phyloP scores from a whole-genome alignment of 2,329 filamentous ascomycete species.

The Fusarium nurragi region DNA sequence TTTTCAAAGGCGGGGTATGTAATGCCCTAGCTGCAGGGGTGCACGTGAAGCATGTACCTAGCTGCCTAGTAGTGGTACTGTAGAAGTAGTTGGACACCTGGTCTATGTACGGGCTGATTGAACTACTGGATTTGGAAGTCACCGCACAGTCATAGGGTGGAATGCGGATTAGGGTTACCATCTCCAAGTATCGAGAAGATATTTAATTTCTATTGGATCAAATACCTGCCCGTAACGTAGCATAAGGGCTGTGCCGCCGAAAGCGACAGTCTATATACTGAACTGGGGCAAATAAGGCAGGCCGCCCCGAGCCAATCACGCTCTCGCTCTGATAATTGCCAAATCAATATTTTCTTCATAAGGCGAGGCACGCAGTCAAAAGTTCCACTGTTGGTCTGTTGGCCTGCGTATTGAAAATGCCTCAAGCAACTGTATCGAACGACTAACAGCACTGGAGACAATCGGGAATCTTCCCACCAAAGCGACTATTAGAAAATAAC shows the following conservation, averaged over 20 bases:
- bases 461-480: background rate
- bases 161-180: no score
- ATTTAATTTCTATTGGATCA: no score
- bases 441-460: background rate
- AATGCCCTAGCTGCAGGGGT: no score
- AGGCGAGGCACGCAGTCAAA: background rate
- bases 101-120: no score
- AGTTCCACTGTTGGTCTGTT: background rate
- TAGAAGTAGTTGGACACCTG: no score
- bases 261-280: background rate
- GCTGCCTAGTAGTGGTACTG: no score
- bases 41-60: background rate
- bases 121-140: background rate
- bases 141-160: background rate
- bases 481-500: background rate
- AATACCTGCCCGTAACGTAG: background rate
- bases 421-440: background rate
- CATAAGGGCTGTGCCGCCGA: no score
- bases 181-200: no score
- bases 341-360: rapidly evolving
- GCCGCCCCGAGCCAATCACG: background rate
- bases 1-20: background rate
- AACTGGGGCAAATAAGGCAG: background rate
- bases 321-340: background rate
- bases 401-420: background rate